phyloP scores from a whole-genome alignment of 2,329 filamentous ascomycete species.

The Colletotrichum ledebouriae region DNA sequence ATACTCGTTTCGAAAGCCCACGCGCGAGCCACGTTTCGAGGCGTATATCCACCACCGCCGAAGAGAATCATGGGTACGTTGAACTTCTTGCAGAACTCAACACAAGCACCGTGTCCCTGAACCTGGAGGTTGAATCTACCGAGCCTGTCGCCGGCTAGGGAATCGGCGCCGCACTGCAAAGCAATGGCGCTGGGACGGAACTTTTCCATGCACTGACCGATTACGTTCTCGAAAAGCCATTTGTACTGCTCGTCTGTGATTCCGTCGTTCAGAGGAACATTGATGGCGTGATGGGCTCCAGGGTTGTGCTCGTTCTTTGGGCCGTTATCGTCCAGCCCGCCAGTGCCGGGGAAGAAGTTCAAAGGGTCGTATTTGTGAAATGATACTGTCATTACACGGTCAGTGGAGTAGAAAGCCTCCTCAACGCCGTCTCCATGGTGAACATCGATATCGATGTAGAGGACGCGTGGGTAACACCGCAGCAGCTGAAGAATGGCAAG shows the following conservation, averaged over 20 bases:
- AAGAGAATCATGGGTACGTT: constrained; percentile 88
- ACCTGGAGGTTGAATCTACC: constrained; percentile 98
- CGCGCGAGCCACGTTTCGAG: constrained; percentile 93
- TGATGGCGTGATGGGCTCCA: constrained; percentile 89
- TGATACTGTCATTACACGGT: constrained; percentile 91
- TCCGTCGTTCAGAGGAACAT: constrained; percentile 90
- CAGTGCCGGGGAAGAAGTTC: constrained; percentile 91
- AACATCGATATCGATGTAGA: constrained; percentile 96
- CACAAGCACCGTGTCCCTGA: constrained; percentile 91
- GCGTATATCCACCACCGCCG: constrained; percentile 95
- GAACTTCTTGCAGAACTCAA: constrained; percentile 87
- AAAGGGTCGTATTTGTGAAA: constrained; percentile 95
- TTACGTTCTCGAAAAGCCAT: constrained; percentile 84
- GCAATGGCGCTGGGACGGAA: constrained; percentile 94
- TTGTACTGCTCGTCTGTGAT: constrained; percentile 93
- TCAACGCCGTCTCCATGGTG: constrained; percentile 94
- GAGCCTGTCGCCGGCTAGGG: constrained; percentile 90
- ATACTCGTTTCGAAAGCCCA: constrained; percentile 98
- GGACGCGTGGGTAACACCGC: constrained; percentile 83
- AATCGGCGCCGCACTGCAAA: constrained; percentile 95
- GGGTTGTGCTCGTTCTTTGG: constrained; percentile 86
- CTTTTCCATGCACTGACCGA: constrained; percentile 81
- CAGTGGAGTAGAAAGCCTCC: constrained; percentile 90
- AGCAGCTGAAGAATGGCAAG: constrained; percentile 91
- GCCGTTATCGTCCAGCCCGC: constrained; percentile 87